phyloP scores from a whole-genome alignment of 345 rosid genomes.

The Chamaenerion angustifolium region DNA sequence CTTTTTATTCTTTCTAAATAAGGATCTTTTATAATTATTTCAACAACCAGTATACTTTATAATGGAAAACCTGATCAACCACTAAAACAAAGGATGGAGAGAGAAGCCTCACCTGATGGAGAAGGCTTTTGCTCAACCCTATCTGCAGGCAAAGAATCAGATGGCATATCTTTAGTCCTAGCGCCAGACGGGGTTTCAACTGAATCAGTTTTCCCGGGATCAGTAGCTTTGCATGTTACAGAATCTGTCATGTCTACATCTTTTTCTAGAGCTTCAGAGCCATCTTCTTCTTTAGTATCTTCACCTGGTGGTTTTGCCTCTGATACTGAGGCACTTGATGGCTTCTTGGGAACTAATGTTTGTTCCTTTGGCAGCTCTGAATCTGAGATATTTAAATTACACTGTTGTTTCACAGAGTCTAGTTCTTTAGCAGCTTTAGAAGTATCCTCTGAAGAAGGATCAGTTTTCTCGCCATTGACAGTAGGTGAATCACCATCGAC shows the following conservation, averaged over 20 bases:
- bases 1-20: neutral
- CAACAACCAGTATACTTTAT: neutral
- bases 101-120: slow-evolving; percentile 4
- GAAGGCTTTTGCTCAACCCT: neutral
- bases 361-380: slow-evolving; percentile 21
- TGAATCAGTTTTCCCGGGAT: slow-evolving; percentile 5
- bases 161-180: neutral
- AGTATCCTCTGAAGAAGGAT: slow-evolving; percentile 29
- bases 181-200: slow-evolving; percentile 11
- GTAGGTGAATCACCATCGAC: slow-evolving; percentile 17
- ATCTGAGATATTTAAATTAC: slow-evolving; percentile 21
- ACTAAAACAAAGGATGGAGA: slow-evolving; percentile 1
- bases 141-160: slow-evolving; percentile 1
- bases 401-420: slow-evolving; percentile 4
- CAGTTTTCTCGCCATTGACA: slow-evolving; percentile 17
- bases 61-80: too few species aligned
- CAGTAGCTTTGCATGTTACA: slow-evolving; percentile 11
- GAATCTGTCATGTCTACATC: slow-evolving; percentile 30
- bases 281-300: slow-evolving; percentile 22
- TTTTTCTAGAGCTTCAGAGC: slow-evolving; percentile 16
- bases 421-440: slow-evolving; percentile 1
- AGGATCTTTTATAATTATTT: neutral
- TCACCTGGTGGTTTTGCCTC: slow-evolving; percentile 25
- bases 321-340: slow-evolving; percentile 10
- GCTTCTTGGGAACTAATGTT: slow-evolving; percentile 1